phyloP scores from a whole-genome alignment of 2,329 filamentous ascomycete genomes.

The Cytospora schulzeri region DNA sequence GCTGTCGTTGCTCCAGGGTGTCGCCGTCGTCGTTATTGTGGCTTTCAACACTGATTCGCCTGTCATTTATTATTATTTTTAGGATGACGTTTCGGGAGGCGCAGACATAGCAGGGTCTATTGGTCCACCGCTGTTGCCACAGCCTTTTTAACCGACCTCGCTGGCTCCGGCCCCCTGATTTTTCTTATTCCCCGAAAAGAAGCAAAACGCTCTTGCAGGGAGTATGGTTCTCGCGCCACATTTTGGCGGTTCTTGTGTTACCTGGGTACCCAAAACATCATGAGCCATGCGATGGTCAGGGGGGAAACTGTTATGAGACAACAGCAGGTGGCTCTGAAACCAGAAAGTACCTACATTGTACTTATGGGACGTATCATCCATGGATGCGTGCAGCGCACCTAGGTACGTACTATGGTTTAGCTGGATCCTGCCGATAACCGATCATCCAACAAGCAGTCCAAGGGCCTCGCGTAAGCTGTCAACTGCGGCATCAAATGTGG shows the following conservation, averaged over 20 bases:
- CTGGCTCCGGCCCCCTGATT: not conserved
- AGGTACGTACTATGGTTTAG: not conserved
- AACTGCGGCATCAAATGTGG: constrained; percentile 23
- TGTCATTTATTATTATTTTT: not conserved
- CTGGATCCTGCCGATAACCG: constrained; percentile 1
- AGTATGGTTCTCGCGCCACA: not conserved
- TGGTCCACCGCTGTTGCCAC: constrained; percentile 7
- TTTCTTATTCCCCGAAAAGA: not conserved
- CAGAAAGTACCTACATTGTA: no score
- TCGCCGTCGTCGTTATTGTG: not conserved
- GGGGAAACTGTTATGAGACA: not conserved
- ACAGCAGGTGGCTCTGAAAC: not conserved
- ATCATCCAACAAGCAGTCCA: not conserved
- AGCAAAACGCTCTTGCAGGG: not conserved
- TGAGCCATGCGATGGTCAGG: not conserved
- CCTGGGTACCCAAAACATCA: no score
- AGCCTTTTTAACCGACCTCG: not conserved
- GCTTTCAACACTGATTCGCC: not conserved
- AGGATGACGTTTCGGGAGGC: constrained; percentile 22
- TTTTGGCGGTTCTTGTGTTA: not conserved
- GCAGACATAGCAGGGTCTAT: constrained; percentile 20
- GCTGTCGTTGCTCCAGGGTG: no score
- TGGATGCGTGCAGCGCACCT: no score
- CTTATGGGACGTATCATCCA: not conserved
- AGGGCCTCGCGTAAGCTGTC: constrained; percentile 15